Evolutionary conservation across 2,329 filamentous ascomycete species (phyloP).

Genomic region (Corynespora cassiicola): DNA sequence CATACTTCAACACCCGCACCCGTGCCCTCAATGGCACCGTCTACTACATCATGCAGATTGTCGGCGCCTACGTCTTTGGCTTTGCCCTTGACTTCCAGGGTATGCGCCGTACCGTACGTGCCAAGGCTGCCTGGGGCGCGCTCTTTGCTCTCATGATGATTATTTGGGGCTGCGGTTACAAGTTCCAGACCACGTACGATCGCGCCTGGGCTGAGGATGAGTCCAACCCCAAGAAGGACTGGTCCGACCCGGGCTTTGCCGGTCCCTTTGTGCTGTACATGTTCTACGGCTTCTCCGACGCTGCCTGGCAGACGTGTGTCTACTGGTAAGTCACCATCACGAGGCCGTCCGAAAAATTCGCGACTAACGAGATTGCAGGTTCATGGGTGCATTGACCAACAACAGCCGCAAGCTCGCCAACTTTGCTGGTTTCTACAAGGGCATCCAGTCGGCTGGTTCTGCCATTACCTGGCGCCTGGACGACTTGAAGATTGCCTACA

Average conservation of each 20-base stretch:
- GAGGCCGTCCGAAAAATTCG: background rate
- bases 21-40: conserved; percentile 77
- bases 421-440: conserved; percentile 89
- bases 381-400: conserved; percentile 93
- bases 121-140: conserved; percentile 66
- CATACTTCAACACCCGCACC: conserved; percentile 76
- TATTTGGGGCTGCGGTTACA: conserved; percentile 85
- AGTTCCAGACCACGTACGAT: conserved; percentile 71
- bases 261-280: conserved; percentile 89
- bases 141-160: conserved; percentile 75
- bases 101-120: conserved; percentile 70
- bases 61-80: conserved; percentile 77
- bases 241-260: conserved; percentile 70
- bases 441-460: conserved; percentile 85
- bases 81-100: conserved; percentile 67
- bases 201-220: too few relatives aligned
- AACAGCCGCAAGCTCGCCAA: conserved; percentile 91
- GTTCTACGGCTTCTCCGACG: conserved; percentile 89
- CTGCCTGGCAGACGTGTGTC: conserved; percentile 85
- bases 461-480: conserved; percentile 79
- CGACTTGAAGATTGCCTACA: conserved; percentile 63
- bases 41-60: conserved; percentile 81
- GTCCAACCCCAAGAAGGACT: conserved; percentile 62
- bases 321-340: conserved; percentile 72
- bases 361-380: conserved; percentile 57